phyloP scores from a whole-genome alignment of 768 basidiomycete species.

The Mycena chlorophos region DNA sequence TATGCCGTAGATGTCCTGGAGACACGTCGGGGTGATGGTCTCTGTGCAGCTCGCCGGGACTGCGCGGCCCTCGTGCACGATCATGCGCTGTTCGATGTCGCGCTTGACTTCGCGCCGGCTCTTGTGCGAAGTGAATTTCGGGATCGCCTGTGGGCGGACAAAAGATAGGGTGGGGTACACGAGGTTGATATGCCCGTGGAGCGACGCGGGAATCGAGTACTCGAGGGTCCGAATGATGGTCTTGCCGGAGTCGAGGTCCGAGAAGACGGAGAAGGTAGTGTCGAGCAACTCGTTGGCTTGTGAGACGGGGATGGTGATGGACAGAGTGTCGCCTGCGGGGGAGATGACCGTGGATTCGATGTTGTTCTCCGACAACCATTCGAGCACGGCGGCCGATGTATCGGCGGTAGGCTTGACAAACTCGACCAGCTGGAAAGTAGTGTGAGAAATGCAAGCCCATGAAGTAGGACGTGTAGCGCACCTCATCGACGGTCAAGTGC shows the following conservation, averaged over 20 bases:
- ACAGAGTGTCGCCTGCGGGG: slow-evolving; percentile 40
- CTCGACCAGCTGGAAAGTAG: background rate
- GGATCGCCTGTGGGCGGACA: slow-evolving; percentile 15
- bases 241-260: slow-evolving; percentile 28
- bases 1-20: slow-evolving; percentile 28
- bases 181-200: slow-evolving; percentile 30
- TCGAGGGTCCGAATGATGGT: slow-evolving; percentile 33
- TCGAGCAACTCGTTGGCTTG: slow-evolving; percentile 35
- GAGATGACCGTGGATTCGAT: slow-evolving; percentile 30
- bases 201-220: slow-evolving; percentile 36
- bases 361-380: slow-evolving; percentile 45
- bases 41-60: background rate
- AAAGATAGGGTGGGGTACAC: slow-evolving; percentile 37
- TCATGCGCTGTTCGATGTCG: background rate
- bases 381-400: slow-evolving; percentile 30
- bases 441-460: background rate
- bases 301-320: slow-evolving; percentile 30
- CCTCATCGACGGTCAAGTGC: slow-evolving; percentile 28
- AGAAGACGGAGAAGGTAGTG: slow-evolving; percentile 38
- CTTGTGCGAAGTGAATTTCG: slow-evolving; percentile 18
- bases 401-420: slow-evolving; percentile 1
- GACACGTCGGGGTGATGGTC: background rate
- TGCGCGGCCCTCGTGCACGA: background rate
- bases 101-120: background rate
- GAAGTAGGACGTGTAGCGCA: slow-evolving; percentile 3